Conservation (phyloP, 2,329 filamentous ascomycete genomes). For the Fusarium domesticum region DNA sequence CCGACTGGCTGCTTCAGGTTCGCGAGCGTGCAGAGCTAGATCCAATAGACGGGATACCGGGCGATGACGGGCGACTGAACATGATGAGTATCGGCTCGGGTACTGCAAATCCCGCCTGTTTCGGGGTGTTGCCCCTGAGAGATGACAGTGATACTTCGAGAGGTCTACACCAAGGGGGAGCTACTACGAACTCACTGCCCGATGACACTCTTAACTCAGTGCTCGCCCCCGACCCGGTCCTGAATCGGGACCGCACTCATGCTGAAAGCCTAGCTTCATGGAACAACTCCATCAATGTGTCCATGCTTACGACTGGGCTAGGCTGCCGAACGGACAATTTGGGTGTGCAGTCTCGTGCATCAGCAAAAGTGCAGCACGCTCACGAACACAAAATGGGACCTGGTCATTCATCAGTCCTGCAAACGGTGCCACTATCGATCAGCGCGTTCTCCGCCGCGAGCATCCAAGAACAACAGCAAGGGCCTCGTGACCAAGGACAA, state of each 20-base stretch:
- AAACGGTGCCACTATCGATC: neutral
- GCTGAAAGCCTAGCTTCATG: neutral
- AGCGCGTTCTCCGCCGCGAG: neutral
- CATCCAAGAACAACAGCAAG: slow-evolving; percentile 13
- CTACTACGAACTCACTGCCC: no score
- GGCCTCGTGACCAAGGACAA: slow-evolving; percentile 26
- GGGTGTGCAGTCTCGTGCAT: neutral
- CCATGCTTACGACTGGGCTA: neutral
- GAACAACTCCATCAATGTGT: neutral
- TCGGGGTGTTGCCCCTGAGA: no score
- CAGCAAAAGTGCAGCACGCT: neutral
- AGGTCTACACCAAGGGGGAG: no score
- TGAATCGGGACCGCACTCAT: neutral
- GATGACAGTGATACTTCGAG: no score
- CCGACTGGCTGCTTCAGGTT: neutral
- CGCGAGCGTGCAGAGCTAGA: neutral
- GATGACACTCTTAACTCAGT: neutral
- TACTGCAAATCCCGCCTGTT: neutral
- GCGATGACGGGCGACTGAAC: neutral
- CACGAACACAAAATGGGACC: neutral
- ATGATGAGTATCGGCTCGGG: neutral
- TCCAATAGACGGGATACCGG: neutral
- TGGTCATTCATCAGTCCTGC: neutral
- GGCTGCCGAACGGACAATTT: neutral
- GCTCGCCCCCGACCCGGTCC: neutral